Conservation (phyloP, 2,329 filamentous ascomycete genomes). For the Macrophomina tecta region DNA sequence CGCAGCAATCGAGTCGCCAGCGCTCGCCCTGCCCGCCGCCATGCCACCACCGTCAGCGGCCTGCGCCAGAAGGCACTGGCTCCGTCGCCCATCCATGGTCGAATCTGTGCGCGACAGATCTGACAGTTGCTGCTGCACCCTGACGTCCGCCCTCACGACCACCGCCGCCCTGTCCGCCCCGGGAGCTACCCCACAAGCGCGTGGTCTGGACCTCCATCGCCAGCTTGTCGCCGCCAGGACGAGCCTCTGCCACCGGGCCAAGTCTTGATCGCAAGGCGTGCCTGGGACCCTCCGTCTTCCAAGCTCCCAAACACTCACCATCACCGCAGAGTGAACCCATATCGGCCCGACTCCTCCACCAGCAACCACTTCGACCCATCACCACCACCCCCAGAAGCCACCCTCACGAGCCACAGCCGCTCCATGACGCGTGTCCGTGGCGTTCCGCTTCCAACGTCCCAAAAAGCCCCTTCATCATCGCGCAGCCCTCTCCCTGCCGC, state of each 20-base stretch:
- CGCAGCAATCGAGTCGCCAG: slow-evolving; percentile 24
- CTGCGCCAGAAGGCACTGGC: slow-evolving; percentile 1
- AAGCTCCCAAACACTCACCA: not conserved
- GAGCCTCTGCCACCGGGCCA: slow-evolving; percentile 4
- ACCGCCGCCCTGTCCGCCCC: not conserved
- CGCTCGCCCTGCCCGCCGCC: not conserved
- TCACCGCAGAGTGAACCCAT: slow-evolving; percentile 8
- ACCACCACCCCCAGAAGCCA: slow-evolving; percentile 2
- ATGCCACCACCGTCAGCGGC: not conserved
- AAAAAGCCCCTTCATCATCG: slow-evolving; percentile 7
- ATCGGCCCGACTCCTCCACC: slow-evolving; percentile 19
- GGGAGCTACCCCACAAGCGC: slow-evolving; percentile 24
- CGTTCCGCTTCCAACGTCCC: slow-evolving; percentile 5
- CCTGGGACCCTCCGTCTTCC: slow-evolving; percentile 13
- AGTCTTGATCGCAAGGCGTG: slow-evolving; percentile 17
- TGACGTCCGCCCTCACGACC: slow-evolving; percentile 17
- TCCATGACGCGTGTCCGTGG: slow-evolving; percentile 18
- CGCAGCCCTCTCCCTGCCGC: not conserved
- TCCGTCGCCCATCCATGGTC: not conserved
- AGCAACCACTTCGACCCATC: slow-evolving; percentile 1
- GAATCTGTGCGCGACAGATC: slow-evolving; percentile 17
- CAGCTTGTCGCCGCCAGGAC: slow-evolving; percentile 9
- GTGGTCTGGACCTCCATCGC: slow-evolving; percentile 24
- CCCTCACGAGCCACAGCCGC: slow-evolving; percentile 20
- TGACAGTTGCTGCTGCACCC: slow-evolving; percentile 6